Evolutionary conservation across 2,329 filamentous ascomycete species (phyloP), one percentile per base, ranked within the genome.

Genomic region (Paecilomyces sp.): DNA sequence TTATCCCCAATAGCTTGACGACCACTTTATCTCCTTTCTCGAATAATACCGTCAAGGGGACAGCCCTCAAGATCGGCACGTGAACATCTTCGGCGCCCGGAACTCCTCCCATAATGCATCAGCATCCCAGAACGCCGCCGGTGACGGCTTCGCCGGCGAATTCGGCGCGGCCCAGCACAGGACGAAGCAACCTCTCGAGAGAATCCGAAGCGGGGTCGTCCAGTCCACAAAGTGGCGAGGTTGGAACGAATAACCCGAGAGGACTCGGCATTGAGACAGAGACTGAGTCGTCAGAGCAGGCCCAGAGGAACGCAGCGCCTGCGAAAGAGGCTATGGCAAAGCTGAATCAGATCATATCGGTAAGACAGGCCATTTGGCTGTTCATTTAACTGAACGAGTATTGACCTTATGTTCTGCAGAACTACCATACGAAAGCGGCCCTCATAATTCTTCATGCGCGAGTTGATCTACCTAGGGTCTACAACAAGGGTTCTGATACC

Each of bases 331-430:
- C 86, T 4, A 77, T 88, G 72, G 85, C 83, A 76, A 94, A 94
- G 79, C 81, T 97, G 66, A 94, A 95, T 74, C 92, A 96, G 77
- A 94, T 97, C 70, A 88, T 97, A 68, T 91, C 94, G 84, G 92
- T 95, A 79, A 62, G 77, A 68, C 62, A 52, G 52, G 33, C 34
- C 30, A 50, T 15, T 31, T 51, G 28, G 41, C 15, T 9, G n/a
- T 3, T 18, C 15, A n/a, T 47, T 9, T 28, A 22, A 15, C 2
- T 8, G 13, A 18, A 47, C 18, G 18, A 15, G 18, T 47, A n/a
- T n/a, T 47, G 3, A 47, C 41, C 41, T 47, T n/a, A 1, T 31
- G 57, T 56, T 36, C 9, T 8, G 11, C 69, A 97, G 92, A 96
- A 97, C 73, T 94, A 96, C 75, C 90, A 92, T 73, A 87, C 86